Conservation (phyloP, 106 monocot genomes). For the Acorus gramineus region DNA sequence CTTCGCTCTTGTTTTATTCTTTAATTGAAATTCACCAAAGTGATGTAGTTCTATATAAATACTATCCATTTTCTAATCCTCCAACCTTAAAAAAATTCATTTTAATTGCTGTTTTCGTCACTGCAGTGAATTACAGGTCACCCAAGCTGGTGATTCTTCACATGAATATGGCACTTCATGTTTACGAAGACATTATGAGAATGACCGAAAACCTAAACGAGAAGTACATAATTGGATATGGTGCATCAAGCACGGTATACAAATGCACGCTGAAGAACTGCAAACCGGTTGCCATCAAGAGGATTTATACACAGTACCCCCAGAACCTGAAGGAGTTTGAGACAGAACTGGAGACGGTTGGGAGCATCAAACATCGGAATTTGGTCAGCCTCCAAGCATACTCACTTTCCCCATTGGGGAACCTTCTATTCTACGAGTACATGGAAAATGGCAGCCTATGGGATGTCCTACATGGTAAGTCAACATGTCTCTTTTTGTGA, state of each 20-base stretch:
- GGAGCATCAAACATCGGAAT: constrained; percentile 93
- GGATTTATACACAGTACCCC: constrained; percentile 69
- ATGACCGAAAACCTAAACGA: constrained; percentile 96
- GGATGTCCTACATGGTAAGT: constrained; percentile 88
- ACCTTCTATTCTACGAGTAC: constrained; percentile 91
- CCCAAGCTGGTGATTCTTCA: constrained; percentile 91
- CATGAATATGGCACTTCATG: constrained; percentile 99
- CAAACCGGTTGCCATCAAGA: constrained; percentile 88
- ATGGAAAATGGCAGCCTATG: constrained; percentile 99
- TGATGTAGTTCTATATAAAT: too few species aligned
- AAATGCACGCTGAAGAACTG: constrained; percentile 93
- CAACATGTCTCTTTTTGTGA: background rate
- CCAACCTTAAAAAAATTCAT: too few species aligned
- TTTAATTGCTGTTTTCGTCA: background rate
- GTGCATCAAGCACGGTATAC: constrained; percentile 95
- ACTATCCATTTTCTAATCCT: too few species aligned
- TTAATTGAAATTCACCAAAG: too few species aligned
- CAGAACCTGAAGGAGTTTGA: constrained; percentile 84
- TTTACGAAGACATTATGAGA: constrained; percentile 96
- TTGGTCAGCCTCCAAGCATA: constrained; percentile 87
- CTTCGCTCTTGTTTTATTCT: too few species aligned
- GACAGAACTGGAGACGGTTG: constrained; percentile 88
- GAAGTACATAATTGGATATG: constrained; percentile 90
- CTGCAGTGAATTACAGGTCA: constrained; percentile 36
- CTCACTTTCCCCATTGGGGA: constrained; percentile 75